A percentile compares a stretch with the other conserved stretches of the same genome.
Conservation (phyloP, 2,329 filamentous ascomycete species). For the Septoria linicola region DNA sequence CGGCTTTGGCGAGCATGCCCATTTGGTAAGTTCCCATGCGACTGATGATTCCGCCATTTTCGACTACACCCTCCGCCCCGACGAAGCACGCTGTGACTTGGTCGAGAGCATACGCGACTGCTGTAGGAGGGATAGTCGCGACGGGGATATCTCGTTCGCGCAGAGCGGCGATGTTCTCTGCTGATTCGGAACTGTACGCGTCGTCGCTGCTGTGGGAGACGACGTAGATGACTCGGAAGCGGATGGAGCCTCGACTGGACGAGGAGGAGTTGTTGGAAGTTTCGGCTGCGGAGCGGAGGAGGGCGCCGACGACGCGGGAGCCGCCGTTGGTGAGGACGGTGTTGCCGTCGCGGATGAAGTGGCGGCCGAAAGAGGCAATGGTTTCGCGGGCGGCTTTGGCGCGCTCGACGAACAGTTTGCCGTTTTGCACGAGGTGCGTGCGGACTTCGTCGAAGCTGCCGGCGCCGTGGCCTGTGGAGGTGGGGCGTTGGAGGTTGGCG, state of each 20-base stretch:
- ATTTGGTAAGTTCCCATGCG: slow-evolving; percentile 85
- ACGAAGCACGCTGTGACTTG: slow-evolving; percentile 69
- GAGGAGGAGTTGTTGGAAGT: slow-evolving; percentile 49
- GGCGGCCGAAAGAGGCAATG: slow-evolving; percentile 76
- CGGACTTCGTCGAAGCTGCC: slow-evolving; percentile 80
- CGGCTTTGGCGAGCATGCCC: slow-evolving; percentile 71
- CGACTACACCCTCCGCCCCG: slow-evolving; percentile 79
- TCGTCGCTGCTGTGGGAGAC: slow-evolving; percentile 37
- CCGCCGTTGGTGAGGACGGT: slow-evolving; percentile 90
- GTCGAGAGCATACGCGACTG: slow-evolving; percentile 75
- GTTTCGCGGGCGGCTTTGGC: slow-evolving; percentile 81
- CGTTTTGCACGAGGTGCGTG: slow-evolving; percentile 80
- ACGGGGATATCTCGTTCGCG: slow-evolving; percentile 76
- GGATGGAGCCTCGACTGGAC: slow-evolving; percentile 56
- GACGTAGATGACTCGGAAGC: slow-evolving; percentile 80
- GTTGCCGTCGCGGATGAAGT: slow-evolving; percentile 74
- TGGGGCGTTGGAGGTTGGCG: slow-evolving; percentile 61
- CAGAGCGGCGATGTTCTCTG: slow-evolving; percentile 68
- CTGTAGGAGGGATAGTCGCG: slow-evolving; percentile 73
- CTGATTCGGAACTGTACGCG: slow-evolving; percentile 59
- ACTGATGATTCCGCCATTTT: slow-evolving; percentile 90
- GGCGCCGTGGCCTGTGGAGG: slow-evolving; percentile 37
- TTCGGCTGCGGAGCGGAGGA: slow-evolving; percentile 73
- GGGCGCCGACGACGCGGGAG: slow-evolving; percentile 74
- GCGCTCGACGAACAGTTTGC: slow-evolving; percentile 78